A percentile compares a stretch with the other conserved stretches of the same genome.
These are phyloP conservation scores for Fraxinus excelsior DNA, from an alignment of 257 asterid genomes.

Conservation along the genomic window DNA sequence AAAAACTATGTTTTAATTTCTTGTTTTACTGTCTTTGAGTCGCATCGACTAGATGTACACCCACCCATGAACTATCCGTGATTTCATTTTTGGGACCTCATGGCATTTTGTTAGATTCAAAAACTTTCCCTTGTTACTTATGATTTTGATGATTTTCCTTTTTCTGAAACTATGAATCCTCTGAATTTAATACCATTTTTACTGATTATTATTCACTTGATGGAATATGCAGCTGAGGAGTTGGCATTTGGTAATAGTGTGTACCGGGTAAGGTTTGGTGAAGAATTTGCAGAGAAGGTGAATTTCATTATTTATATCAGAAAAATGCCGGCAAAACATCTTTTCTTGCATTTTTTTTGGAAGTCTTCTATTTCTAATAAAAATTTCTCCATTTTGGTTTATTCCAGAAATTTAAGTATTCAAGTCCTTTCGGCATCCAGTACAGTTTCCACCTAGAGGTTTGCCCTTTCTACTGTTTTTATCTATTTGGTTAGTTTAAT, in stretches of 20 bases:
- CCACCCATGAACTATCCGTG: background rate
- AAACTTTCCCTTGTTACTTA: background rate
- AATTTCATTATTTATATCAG: conserved; percentile 2
- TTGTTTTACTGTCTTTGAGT: background rate
- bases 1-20: background rate
- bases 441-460: conserved; percentile 97
- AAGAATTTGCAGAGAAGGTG: conserved; percentile 78
- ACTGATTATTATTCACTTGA: background rate
- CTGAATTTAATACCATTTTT: background rate
- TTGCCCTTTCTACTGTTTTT: background rate
- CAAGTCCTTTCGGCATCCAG: conserved; percentile 90
- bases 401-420: conserved; percentile 78
- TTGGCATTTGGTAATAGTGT: conserved; percentile 88
- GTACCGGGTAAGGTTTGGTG: conserved; percentile 81
- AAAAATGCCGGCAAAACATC: background rate
- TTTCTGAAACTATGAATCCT: background rate
- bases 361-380: conserved; percentile 6
- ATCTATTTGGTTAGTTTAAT: background rate
- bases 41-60: background rate
- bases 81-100: background rate
- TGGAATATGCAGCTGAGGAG: conserved; percentile 77
- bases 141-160: background rate
- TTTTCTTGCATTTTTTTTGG: background rate
- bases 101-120: background rate
- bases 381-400: conserved; percentile 19